Percentiles rank a stretch among this genome's conserved stretches.
phyloP scores from a whole-genome alignment of 192 early-diverging fungal species.

The Linnemannia hyalina region DNA sequence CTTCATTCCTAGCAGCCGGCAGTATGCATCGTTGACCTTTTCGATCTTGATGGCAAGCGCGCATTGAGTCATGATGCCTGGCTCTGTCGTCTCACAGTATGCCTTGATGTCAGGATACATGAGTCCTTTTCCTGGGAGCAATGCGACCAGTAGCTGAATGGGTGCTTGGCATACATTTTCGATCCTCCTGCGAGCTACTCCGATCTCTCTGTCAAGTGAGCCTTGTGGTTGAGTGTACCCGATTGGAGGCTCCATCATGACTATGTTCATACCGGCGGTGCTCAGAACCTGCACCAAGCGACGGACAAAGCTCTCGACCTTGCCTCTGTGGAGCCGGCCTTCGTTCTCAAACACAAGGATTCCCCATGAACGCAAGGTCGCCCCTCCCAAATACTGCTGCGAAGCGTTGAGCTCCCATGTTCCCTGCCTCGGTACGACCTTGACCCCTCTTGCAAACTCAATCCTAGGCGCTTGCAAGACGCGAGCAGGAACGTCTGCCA shows the following conservation, averaged over 20 bases:
- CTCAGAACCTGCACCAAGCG: neutral
- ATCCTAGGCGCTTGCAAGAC: slow-evolving; percentile 55
- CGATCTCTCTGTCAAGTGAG: neutral
- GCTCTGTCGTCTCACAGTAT: neutral
- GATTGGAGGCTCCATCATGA: slow-evolving; percentile 6
- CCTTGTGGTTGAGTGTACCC: slow-evolving; percentile 14
- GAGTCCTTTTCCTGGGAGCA: slow-evolving; percentile 13
- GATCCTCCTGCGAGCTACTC: neutral
- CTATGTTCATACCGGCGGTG: slow-evolving; percentile 7
- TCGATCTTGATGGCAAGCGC: neutral
- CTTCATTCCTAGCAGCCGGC: slow-evolving; percentile 89
- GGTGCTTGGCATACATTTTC: neutral
- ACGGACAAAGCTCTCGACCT: slow-evolving; percentile 6
- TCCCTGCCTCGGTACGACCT: slow-evolving; percentile 18
- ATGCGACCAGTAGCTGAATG: slow-evolving; percentile 6
- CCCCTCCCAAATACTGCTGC: neutral
- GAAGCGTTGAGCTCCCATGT: slow-evolving; percentile 14
- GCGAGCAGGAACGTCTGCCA: slow-evolving; percentile 66
- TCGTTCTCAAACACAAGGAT: slow-evolving; percentile 24
- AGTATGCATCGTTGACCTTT: slow-evolving; percentile 73
- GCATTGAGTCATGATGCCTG: slow-evolving; percentile 31
- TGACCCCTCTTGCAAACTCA: slow-evolving; percentile 48
- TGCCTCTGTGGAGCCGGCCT: neutral
- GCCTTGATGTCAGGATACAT: slow-evolving; percentile 30
- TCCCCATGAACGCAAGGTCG: slow-evolving; percentile 20